phyloP scores from a whole-genome alignment of 768 basidiomycete genomes.

The Termitomyces sp. region DNA sequence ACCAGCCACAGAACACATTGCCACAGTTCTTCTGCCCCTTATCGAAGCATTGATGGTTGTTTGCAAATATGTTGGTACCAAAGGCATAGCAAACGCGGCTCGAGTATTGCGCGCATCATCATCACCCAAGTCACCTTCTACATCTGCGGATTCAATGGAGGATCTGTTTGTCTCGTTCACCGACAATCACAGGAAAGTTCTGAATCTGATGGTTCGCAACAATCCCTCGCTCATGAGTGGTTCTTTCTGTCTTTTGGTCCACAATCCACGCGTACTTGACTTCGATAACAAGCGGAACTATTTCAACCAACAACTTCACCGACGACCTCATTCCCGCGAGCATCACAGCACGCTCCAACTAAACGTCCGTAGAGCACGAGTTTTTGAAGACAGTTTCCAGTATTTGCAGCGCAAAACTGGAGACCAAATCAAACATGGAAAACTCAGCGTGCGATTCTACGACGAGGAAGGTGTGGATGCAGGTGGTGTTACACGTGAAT shows the following conservation, averaged over 20 bases:
- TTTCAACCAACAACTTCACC: constrained; percentile 88
- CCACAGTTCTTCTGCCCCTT: constrained; percentile 86
- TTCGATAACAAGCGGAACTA: constrained; percentile 99
- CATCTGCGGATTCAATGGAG: constrained; percentile 73
- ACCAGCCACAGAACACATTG: constrained; percentile 78
- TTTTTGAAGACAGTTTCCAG: constrained; percentile 98
- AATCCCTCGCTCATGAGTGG: constrained; percentile 98
- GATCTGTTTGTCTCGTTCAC: constrained; percentile 93
- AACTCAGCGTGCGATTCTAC: constrained; percentile 93
- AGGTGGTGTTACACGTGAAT: constrained; percentile 95
- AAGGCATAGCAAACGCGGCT: constrained; percentile 36
- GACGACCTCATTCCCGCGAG: constrained; percentile 72
- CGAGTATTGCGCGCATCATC: constrained; percentile 57
- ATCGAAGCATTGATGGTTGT: constrained; percentile 99
- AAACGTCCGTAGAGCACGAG: constrained; percentile 83
- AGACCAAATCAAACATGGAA: constrained; percentile 97
- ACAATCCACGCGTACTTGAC: constrained; percentile 94
- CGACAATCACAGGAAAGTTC: constrained; percentile 85
- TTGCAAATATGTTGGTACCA: constrained; percentile 87
- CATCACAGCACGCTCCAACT: constrained; percentile 81
- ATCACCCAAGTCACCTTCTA: constrained; percentile 65
- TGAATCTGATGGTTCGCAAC: constrained; percentile 97
- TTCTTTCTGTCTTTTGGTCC: constrained; percentile 92
- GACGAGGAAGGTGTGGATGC: constrained; percentile 98
- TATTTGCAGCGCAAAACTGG: constrained; percentile 84